Conservation (phyloP, 768 basidiomycete species). For the Omphalotus guepiniiformis region DNA sequence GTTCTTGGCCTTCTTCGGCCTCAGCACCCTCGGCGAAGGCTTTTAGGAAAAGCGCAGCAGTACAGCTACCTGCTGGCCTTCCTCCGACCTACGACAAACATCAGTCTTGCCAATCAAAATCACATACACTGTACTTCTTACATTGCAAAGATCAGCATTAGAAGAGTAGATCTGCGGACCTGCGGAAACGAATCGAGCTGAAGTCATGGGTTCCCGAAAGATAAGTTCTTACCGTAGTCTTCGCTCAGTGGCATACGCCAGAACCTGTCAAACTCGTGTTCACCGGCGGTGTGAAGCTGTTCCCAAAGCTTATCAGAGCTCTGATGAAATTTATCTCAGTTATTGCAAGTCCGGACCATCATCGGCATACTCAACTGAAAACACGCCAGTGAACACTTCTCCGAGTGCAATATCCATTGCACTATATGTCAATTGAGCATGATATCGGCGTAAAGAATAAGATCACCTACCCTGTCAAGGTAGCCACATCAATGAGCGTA, state of each 20-base stretch:
- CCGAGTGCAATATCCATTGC: slow-evolving; percentile 74
- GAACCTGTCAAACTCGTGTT: slow-evolving; percentile 74
- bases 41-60: slow-evolving; percentile 86
- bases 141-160: slow-evolving; percentile 82
- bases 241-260: slow-evolving; percentile 91
- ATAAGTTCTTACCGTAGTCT: slow-evolving; percentile 41
- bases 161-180: slow-evolving; percentile 67
- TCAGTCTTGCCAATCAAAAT: slow-evolving; percentile 5
- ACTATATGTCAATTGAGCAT: slow-evolving; percentile 27
- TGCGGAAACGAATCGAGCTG: not conserved
- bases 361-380: slow-evolving; percentile 45
- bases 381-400: slow-evolving; percentile 74
- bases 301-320: slow-evolving; percentile 75
- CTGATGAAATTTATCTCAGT: slow-evolving; percentile 26
- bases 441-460: not conserved
- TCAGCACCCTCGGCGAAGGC: slow-evolving; percentile 76
- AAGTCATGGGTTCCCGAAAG: not conserved
- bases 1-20: slow-evolving; percentile 41
- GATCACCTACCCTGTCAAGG: slow-evolving; percentile 64
- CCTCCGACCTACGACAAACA: slow-evolving; percentile 55
- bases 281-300: slow-evolving; percentile 63
- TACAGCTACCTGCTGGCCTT: slow-evolving; percentile 65
- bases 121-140: slow-evolving; percentile 22
- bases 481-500: slow-evolving; percentile 84
- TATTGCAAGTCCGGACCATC: not conserved